Percentiles rank a stretch among this genome's conserved stretches.
These are phyloP conservation scores for Geotrichum citri-aurantii DNA, from an alignment of 1,139 yeast species.

Conservation along the genomic window DNA sequence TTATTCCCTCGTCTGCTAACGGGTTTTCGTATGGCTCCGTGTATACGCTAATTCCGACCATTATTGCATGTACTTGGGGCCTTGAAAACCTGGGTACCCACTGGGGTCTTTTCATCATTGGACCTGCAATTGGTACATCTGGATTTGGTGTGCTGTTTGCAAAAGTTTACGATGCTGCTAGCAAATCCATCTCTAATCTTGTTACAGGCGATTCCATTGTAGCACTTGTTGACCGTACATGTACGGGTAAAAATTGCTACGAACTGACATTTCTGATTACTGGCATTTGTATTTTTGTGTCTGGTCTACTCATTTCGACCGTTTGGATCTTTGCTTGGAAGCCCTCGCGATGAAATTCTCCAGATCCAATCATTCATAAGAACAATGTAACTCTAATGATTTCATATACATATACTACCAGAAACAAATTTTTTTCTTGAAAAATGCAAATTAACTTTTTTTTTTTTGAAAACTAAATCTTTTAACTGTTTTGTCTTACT, in stretches of 20 bases:
- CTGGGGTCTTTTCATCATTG: conserved; percentile 87
- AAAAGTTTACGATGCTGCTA: conserved; percentile 46
- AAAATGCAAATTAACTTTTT: neutral
- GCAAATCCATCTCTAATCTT: conserved; percentile 6
- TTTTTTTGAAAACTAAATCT: neutral
- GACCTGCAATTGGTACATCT: conserved; percentile 84
- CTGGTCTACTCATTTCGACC: conserved; percentile 3
- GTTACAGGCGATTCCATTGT: conserved; percentile 10
- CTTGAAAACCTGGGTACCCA: conserved; percentile 84
- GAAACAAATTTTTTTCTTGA: neutral
- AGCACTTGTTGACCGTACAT: conserved; percentile 13
- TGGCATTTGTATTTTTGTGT: conserved; percentile 1
- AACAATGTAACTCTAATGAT: neutral
- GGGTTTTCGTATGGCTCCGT: conserved; percentile 80
- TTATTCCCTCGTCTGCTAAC: conserved; percentile 46
- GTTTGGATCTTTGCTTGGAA: conserved; percentile 16
- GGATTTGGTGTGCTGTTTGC: conserved; percentile 72
- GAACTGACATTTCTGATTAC: conserved; percentile 16
- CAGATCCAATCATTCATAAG: neutral
- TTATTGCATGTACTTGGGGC: conserved; percentile 84
- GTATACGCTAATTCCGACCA: conserved; percentile 79
- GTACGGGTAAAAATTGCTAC: conserved; percentile 28
- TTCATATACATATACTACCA: neutral
- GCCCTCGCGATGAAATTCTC: neutral
- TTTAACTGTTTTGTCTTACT: too few relatives aligned